Evolutionary conservation across 768 basidiomycete genomes (phyloP).

Genomic region (Dioszegia crocea): DNA sequence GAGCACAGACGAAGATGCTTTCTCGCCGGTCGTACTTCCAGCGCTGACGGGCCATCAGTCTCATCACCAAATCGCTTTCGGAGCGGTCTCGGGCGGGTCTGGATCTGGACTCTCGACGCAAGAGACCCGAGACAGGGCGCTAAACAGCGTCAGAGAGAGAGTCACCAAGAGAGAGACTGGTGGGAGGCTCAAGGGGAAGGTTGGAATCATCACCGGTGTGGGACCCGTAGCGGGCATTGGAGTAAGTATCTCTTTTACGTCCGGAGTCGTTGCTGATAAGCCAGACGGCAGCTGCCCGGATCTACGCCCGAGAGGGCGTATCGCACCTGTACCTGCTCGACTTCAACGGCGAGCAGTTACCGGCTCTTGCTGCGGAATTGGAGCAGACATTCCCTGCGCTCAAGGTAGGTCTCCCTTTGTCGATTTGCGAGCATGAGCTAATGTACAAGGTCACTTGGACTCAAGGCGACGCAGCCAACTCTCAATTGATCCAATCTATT

Average conservation of each 20-base stretch:
- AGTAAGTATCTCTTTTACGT: slow-evolving; percentile 53
- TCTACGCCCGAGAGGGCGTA: slow-evolving; percentile 50
- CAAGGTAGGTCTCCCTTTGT: slow-evolving; percentile 56
- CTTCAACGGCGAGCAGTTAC: slow-evolving; percentile 64
- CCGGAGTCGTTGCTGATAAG: neutral
- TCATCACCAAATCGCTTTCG: neutral
- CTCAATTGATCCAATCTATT: slow-evolving; percentile 61
- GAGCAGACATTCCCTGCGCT: slow-evolving; percentile 67
- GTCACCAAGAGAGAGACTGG: slow-evolving; percentile 4
- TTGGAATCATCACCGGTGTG: slow-evolving; percentile 82
- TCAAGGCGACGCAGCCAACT: slow-evolving; percentile 79
- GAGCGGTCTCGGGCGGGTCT: neutral
- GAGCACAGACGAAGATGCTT: slow-evolving; percentile 17
- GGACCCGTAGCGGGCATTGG: slow-evolving; percentile 85
- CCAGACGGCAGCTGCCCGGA: slow-evolving; percentile 37
- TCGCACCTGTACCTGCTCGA: slow-evolving; percentile 73
- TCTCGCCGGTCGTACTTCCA: neutral
- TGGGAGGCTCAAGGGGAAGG: slow-evolving; percentile 66
- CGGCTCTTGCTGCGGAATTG: slow-evolving; percentile 67
- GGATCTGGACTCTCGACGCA: neutral
- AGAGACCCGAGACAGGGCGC: slow-evolving; percentile 13
- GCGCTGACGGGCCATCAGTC: neutral
- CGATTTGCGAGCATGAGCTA: neutral
- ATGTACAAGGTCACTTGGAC: slow-evolving; percentile 63
- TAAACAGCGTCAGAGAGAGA: slow-evolving; percentile 14